phyloP scores from a whole-genome alignment of 1,284 basidiomycete genomes.

The Tilletia indica region DNA sequence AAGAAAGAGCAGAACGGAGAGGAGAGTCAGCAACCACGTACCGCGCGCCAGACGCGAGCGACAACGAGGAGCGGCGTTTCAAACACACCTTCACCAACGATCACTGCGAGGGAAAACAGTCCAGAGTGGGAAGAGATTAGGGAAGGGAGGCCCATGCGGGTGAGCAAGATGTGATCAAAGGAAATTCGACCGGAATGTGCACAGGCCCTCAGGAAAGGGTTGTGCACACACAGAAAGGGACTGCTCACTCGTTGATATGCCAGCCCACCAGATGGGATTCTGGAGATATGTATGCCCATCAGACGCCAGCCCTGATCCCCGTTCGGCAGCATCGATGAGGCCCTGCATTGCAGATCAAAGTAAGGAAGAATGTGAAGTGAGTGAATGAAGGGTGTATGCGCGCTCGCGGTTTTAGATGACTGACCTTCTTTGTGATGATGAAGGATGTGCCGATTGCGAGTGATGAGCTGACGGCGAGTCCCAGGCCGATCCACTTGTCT shows the following conservation, averaged over 20 bases:
- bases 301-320: conserved; percentile 47
- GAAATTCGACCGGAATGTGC: background rate
- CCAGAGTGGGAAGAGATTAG: conserved; percentile 5
- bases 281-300: conserved; percentile 67
- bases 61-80: no score
- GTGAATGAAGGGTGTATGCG: background rate
- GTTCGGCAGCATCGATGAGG: conserved; percentile 52
- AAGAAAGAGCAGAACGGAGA: background rate
- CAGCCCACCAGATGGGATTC: conserved; percentile 98
- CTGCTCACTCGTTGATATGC: conserved; percentile 80
- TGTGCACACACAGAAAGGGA: conserved; percentile 37
- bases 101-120: conserved; percentile 28
- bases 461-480: conserved; percentile 51
- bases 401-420: conserved; percentile 7
- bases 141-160: background rate
- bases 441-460: conserved; percentile 54
- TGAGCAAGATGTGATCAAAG: background rate
- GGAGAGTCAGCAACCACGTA: background rate
- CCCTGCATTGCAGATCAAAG: conserved; percentile 27
- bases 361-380: conserved; percentile 7
- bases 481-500: conserved; percentile 55
- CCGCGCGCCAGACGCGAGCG: no score
- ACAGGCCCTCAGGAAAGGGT: background rate
- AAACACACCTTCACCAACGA: conserved; percentile 45
- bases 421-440: conserved; percentile 54